Evolutionary conservation across 164 flowering plant genomes (phyloP).

Genomic region (Saururus chinensis): DNA sequence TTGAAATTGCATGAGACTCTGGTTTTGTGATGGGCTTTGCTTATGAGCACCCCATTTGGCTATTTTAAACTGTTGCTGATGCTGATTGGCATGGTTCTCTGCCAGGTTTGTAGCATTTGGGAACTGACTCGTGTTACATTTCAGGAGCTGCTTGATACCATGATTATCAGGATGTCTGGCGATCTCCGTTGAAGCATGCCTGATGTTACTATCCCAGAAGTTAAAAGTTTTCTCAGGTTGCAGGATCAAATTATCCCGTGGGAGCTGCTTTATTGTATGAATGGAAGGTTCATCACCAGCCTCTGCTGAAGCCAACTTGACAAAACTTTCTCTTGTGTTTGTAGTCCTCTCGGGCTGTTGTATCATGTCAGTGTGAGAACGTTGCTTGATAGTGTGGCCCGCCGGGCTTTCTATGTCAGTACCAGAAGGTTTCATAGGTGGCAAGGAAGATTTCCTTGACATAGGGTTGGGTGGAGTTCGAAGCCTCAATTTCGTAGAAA

Average conservation of each 20-base stretch:
- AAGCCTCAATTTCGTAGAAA: conserved; percentile 37
- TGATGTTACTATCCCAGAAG: too few relatives aligned
- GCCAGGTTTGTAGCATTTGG: not conserved
- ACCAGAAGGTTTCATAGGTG: conserved; percentile 38
- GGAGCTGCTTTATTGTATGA: not conserved
- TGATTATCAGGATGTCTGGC: not conserved
- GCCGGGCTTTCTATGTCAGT: conserved; percentile 22
- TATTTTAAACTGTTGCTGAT: not conserved
- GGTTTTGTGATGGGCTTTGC: not conserved
- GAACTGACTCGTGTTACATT: not conserved
- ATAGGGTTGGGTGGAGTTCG: conserved; percentile 49
- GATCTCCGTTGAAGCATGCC: not conserved
- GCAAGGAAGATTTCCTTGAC: conserved; percentile 46
- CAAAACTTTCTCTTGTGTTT: not conserved
- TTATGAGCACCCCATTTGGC: not conserved
- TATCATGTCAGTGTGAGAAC: conserved; percentile 15
- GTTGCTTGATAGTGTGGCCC: conserved; percentile 15
- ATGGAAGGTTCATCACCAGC: not conserved
- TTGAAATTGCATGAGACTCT: not conserved
- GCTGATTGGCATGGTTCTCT: not conserved
- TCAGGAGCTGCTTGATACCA: not conserved
- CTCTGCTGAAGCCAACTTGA: not conserved
- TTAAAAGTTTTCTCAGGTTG: not conserved
- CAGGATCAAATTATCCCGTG: not conserved
- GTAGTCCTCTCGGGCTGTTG: conserved; percentile 25